Percentiles rank a stretch among this genome's conserved stretches.
phyloP scores from a whole-genome alignment of 1,284 basidiomycete species.

The Rhodotorula glutinis region DNA sequence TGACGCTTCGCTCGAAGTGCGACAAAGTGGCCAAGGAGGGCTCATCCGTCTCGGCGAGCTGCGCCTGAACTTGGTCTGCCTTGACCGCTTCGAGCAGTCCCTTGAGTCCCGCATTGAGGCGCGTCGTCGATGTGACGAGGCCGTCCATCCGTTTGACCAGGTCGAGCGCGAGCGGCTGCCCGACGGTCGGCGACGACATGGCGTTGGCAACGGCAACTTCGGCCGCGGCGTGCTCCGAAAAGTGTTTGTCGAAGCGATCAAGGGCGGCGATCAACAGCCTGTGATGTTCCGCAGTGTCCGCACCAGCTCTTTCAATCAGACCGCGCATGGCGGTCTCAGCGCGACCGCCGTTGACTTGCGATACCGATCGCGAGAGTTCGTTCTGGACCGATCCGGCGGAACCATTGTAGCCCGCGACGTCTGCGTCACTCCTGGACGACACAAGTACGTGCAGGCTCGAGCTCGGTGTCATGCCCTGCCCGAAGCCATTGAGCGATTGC shows the following conservation, averaged over 20 bases:
- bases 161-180: constrained; percentile 17
- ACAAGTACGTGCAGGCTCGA: too few relatives aligned
- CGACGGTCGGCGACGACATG: not conserved
- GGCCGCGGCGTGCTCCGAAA: constrained; percentile 2
- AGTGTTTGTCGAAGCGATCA: constrained; percentile 38
- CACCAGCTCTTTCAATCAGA: not conserved
- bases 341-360: not conserved
- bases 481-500: not conserved
- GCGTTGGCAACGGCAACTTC: not conserved
- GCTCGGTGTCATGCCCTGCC: not conserved
- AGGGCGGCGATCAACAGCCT: constrained; percentile 37
- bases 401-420: not conserved
- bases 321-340: not conserved
- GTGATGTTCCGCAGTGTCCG: constrained; percentile 29
- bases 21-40: not conserved
- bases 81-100: constrained; percentile 18
- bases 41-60: constrained; percentile 24
- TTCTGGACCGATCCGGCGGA: not conserved
- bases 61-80: constrained; percentile 39
- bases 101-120: constrained; percentile 42
- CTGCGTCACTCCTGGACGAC: too few relatives aligned
- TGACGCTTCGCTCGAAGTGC: constrained; percentile 37
- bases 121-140: constrained; percentile 36
- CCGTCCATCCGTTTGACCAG: constrained; percentile 36
- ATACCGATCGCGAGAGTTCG: constrained; percentile 5